Evolutionary conservation across 2,329 filamentous ascomycete species (phyloP), one percentile per base, ranked within the genome.

Genomic region (Penicillium sp.): DNA sequence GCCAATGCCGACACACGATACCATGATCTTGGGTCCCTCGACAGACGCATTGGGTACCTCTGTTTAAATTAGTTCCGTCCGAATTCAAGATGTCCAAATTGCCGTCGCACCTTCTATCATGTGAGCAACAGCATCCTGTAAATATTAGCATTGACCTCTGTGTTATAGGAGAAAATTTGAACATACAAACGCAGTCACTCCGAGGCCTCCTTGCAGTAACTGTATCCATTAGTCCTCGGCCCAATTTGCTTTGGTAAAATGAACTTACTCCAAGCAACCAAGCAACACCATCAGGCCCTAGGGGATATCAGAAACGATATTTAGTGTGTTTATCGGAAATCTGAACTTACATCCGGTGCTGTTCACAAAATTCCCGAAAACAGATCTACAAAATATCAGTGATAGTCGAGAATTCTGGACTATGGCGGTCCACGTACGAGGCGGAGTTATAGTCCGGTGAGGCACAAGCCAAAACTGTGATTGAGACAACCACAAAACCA

Each of bases 301-400:
- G 5, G 13, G 5, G 13, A 2, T 36, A 41, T 65, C 46, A 65
- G 62, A 24, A 37, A 18, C 6, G 1, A 7, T 17, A 6, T 10
- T 1, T n/a, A 8, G 4, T 1, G 3, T 3, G 7, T 10, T 12
- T 13, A 21, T 13, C 5, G n/a, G n/a, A 37, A 15, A 1, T n/a
- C 21, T 9, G 12, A 2, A 52, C 63, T 44, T 47, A 68, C 86
- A 89, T 21, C 84, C 85, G 1, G 82, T 84, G 36, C 80, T 71
- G 57, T 91, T 91, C 63, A 88, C 80, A 64, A 90, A 89, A 1
- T 82, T 69, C 7, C 80, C 76, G 52, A 87, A 90, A 7, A 89
- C 68, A 30, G 68, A 70, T 1, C 67, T 70, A 15, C 8, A n/a
- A 9, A 0, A 20, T 29, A 10, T 27, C 2, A 15, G 7, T 1